Conservation (phyloP, 2,329 filamentous ascomycete genomes). For the Colletotrichum navitas region DNA sequence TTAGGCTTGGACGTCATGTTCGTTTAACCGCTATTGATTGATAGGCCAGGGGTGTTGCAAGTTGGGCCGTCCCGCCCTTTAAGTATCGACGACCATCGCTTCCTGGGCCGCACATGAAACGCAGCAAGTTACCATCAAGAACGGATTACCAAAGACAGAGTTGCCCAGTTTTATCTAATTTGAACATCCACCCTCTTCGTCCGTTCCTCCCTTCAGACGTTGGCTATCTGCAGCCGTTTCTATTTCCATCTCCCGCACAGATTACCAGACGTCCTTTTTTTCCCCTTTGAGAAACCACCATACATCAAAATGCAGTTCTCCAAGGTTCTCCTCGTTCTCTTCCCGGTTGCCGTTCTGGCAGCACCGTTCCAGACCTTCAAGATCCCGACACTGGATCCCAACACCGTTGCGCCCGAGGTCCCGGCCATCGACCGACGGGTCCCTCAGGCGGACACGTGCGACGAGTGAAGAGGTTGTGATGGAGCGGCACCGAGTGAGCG, state of each 20-base stretch:
- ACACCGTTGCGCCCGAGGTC: slow-evolving; percentile 35
- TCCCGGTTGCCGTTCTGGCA: slow-evolving; percentile 43
- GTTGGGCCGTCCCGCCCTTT: slow-evolving; percentile 26
- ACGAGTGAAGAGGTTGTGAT: slow-evolving; percentile 1
- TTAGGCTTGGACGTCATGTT: slow-evolving; percentile 37
- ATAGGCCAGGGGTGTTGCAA: background rate
- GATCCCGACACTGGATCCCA: slow-evolving; percentile 35
- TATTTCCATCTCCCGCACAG: background rate
- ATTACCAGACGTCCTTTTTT: background rate
- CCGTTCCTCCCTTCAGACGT: slow-evolving; percentile 5
- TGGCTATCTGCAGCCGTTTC: slow-evolving; percentile 9
- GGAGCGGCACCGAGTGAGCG: background rate
- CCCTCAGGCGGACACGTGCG: slow-evolving; percentile 34
- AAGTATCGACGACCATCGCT: slow-evolving; percentile 32
- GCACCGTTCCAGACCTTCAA: slow-evolving; percentile 43
- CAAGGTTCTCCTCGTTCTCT: slow-evolving; percentile 43
- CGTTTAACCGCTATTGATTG: slow-evolving; percentile 15
- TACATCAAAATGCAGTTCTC: slow-evolving; percentile 44
- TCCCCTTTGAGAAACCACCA: background rate
- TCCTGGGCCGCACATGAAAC: slow-evolving; percentile 32
- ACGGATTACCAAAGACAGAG: slow-evolving; percentile 5
- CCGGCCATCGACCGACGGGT: slow-evolving; percentile 34
- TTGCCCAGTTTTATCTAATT: slow-evolving; percentile 22
- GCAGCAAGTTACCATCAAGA: background rate
- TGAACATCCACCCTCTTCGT: background rate